Evolutionary conservation across 2,329 filamentous ascomycete genomes (phyloP).

Genomic region (Colletotrichum abscissum): DNA sequence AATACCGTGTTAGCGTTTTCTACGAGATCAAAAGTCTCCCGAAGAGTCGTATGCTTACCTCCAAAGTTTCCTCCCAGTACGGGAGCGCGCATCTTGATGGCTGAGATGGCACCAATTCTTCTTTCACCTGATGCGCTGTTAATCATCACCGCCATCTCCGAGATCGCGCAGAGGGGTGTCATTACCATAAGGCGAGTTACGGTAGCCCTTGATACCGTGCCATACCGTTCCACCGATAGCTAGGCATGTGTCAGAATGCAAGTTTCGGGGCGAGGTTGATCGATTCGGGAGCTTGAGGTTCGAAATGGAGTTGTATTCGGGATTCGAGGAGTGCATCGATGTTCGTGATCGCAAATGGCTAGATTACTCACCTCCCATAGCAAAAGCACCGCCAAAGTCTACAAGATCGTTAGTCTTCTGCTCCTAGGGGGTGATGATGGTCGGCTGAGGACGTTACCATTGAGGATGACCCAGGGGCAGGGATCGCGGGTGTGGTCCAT

Average conservation of each 20-base stretch:
- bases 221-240: slow-evolving; percentile 86
- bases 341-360: slow-evolving; percentile 53
- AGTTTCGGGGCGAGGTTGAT: neutral
- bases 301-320: neutral
- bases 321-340: neutral
- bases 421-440: neutral
- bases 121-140: slow-evolving; percentile 94
- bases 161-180: neutral
- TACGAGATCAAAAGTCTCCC: neutral
- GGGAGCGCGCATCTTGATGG: slow-evolving; percentile 96
- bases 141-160: slow-evolving; percentile 51
- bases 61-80: slow-evolving; percentile 98
- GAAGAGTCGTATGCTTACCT: neutral
- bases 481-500: slow-evolving; percentile 99
- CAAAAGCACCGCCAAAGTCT: slow-evolving; percentile 94
- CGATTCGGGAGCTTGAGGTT: neutral
- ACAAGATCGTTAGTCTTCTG: neutral
- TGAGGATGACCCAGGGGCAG: slow-evolving; percentile 95
- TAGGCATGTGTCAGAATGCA: neutral
- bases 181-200: neutral
- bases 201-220: slow-evolving; percentile 95
- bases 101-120: slow-evolving; percentile 94
- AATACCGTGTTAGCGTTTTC: neutral
- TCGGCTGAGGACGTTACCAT: slow-evolving; percentile 55
- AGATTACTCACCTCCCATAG: slow-evolving; percentile 75